Evolutionary conservation across 208 protist species (phyloP).

Genomic region (Porcisia hertigi): DNA sequence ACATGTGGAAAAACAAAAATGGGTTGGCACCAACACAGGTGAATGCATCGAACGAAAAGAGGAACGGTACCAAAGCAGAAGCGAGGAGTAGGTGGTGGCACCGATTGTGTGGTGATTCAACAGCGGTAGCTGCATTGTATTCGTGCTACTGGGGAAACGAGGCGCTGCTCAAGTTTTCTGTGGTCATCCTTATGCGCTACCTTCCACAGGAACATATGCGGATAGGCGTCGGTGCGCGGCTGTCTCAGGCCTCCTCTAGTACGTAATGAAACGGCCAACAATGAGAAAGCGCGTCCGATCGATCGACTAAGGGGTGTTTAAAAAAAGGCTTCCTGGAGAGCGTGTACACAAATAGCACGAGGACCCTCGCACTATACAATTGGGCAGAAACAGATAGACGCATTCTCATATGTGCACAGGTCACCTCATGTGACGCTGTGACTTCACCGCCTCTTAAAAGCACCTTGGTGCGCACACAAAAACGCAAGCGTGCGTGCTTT

Average conservation of each 20-base stretch:
- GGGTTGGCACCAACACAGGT: not conserved
- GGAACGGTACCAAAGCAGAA: not conserved
- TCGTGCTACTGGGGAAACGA: not conserved
- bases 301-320: not conserved
- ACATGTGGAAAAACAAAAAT: not conserved
- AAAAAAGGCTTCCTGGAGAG: not conserved
- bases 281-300: not conserved
- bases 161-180: not conserved
- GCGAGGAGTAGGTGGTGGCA: not conserved
- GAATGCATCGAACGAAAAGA: not conserved
- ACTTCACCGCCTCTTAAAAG: not conserved
- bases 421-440: not conserved
- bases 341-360: conserved; percentile 1
- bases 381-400: not conserved
- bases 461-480: not conserved
- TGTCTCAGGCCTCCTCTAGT: not conserved
- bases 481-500: not conserved
- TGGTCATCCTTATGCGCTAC: not conserved
- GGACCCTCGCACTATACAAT: not conserved
- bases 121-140: not conserved
- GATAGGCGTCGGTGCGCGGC: not conserved
- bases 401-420: not conserved
- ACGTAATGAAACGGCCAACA: not conserved
- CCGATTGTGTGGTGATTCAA: not conserved
- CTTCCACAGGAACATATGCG: not conserved